Evolutionary conservation across 2,329 filamentous ascomycete species (phyloP).

Genomic region (Arthrinium phaeospermum): DNA sequence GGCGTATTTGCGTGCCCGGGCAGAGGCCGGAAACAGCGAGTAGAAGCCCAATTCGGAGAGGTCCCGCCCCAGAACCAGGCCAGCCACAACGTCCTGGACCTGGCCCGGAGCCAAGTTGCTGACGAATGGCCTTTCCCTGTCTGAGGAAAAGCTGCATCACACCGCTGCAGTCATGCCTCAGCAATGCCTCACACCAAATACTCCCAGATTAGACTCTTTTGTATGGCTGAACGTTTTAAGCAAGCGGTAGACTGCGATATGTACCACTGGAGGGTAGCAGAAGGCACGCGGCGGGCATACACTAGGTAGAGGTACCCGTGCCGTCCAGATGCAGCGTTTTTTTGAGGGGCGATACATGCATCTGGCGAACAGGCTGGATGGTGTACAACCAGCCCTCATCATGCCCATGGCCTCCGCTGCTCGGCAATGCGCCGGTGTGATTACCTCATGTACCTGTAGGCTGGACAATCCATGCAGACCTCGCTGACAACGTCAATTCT

Average conservation of each 20-base stretch:
- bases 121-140: constrained; percentile 1
- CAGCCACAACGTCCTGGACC: constrained; percentile 1
- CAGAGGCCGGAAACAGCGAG: background rate
- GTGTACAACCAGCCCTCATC: background rate
- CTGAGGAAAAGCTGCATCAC: constrained; percentile 13
- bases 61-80: background rate
- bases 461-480: background rate
- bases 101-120: background rate
- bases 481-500: constrained; percentile 5
- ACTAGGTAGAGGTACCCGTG: background rate
- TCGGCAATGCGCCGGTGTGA: background rate
- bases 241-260: background rate
- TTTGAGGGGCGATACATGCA: constrained; percentile 2
- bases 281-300: background rate
- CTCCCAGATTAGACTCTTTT: background rate
- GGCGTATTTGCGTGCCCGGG: background rate
- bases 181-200: background rate
- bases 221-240: background rate
- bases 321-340: background rate
- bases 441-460: constrained; percentile 5
- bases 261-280: background rate
- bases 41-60: background rate
- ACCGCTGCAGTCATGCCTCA: constrained; percentile 1
- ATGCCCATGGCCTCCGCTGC: background rate
- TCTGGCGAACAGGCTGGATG: background rate